Conservation (phyloP, 495 filamentous ascomycete species). For the Penicillium manginii region DNA sequence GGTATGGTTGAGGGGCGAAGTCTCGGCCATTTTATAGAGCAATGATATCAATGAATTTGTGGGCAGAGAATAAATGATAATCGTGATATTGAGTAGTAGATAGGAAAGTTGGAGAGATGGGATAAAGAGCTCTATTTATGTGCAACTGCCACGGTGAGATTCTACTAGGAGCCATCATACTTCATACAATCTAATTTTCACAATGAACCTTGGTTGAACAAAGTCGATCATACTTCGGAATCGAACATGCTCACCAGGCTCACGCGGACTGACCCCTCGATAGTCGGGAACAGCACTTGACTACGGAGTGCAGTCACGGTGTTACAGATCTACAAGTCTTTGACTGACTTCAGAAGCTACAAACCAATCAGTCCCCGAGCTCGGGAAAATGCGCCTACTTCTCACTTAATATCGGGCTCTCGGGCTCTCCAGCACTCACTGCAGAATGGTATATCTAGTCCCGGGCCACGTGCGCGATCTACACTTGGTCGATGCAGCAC, state of each 20-base stretch:
- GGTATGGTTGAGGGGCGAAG: slow-evolving; percentile 9
- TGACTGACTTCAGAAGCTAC: background rate
- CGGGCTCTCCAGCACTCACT: too few species aligned
- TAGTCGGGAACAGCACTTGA: background rate
- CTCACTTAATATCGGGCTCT: background rate
- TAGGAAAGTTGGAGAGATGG: background rate
- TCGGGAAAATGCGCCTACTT: background rate
- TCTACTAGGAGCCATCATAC: background rate
- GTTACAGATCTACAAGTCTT: background rate
- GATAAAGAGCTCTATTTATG: background rate
- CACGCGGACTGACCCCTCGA: background rate
- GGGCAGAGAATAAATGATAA: background rate
- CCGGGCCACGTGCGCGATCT: background rate
- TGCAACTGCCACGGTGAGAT: background rate
- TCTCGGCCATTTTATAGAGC: slow-evolving; percentile 5
- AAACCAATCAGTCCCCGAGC: background rate
- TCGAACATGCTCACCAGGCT: background rate
- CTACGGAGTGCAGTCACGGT: background rate
- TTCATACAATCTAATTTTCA: background rate
- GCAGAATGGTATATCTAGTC: background rate
- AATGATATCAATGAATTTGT: background rate
- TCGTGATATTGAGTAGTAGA: background rate
- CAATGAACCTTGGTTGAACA: background rate
- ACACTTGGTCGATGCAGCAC: background rate
- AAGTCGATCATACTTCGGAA: background rate